Conservation (phyloP, 2,329 filamentous ascomycete species). For the Paecilomyces formosus region DNA sequence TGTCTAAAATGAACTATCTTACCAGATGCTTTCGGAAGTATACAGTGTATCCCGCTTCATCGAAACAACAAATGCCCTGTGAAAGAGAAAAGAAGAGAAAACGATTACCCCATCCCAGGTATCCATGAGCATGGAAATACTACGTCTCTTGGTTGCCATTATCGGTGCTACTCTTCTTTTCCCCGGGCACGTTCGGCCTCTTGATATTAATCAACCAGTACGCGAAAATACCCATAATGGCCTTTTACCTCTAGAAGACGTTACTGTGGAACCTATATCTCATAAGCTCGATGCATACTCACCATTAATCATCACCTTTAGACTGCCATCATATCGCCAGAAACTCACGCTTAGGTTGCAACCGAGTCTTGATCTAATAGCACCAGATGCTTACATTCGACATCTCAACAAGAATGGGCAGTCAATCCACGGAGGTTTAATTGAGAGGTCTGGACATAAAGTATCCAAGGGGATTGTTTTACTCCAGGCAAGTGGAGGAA, state of each 20-base stretch:
- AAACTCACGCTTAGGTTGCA: slow-evolving; percentile 25
- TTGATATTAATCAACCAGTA: background rate
- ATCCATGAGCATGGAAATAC: background rate
- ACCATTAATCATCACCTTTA: background rate
- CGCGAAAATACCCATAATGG: background rate
- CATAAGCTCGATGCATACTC: background rate
- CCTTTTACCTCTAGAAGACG: background rate
- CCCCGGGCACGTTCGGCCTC: background rate
- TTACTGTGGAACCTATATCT: background rate
- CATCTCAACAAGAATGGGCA: background rate
- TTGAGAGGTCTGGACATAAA: background rate
- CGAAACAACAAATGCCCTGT: no score
- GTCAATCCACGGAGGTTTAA: background rate
- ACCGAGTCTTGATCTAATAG: slow-evolving; percentile 60
- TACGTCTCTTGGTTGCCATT: background rate
- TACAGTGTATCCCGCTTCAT: background rate
- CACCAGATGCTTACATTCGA: slow-evolving; percentile 38
- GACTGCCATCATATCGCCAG: background rate
- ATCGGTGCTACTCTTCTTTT: background rate
- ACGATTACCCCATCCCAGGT: background rate
- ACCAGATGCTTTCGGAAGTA: no score
- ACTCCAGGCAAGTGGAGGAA: background rate
- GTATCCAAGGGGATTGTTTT: background rate
- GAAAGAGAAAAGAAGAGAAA: no score
- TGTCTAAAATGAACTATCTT: no score